A percentile compares a stretch with the other conserved stretches of the same genome.
Conservation (phyloP, 2,329 filamentous ascomycete species). For the Fusarium dlaminii region DNA sequence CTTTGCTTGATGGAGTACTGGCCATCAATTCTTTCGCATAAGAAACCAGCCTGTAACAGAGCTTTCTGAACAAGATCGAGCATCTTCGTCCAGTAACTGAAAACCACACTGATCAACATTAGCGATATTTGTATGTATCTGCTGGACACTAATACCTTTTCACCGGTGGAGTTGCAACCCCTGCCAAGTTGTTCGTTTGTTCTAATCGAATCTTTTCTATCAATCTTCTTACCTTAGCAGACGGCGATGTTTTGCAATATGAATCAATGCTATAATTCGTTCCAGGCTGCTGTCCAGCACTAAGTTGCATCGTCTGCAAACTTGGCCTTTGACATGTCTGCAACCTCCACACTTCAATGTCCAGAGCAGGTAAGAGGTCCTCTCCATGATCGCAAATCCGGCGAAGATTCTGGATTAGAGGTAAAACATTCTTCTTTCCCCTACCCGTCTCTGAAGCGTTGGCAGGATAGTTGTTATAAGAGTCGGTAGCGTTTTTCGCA, state of each 20-base stretch:
- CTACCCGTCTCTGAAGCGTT: accelerated
- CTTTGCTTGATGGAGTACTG: constrained; percentile 11
- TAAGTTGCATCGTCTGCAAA: not conserved
- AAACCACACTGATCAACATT: not conserved
- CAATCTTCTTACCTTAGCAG: not conserved
- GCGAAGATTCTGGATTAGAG: not conserved
- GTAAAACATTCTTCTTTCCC: not conserved
- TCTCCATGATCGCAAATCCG: constrained; percentile 16
- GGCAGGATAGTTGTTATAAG: accelerated
- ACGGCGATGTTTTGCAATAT: accelerated
- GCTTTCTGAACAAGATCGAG: constrained; percentile 38
- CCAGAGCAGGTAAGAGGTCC: not conserved
- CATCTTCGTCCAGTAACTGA: constrained; percentile 34
- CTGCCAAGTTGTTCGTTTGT: not conserved
- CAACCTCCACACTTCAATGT: not conserved
- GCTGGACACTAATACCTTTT: not conserved
- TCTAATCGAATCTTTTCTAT: not conserved
- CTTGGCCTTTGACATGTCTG: accelerated
- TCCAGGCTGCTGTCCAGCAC: accelerated
- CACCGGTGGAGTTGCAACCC: accelerated
- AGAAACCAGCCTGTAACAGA: constrained; percentile 21
- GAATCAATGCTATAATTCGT: accelerated
- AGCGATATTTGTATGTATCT: not conserved
- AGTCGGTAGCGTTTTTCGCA: not conserved
- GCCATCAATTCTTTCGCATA: constrained; percentile 43